Conservation (phyloP, 345 rosid species). For the Balakata baccata region DNA sequence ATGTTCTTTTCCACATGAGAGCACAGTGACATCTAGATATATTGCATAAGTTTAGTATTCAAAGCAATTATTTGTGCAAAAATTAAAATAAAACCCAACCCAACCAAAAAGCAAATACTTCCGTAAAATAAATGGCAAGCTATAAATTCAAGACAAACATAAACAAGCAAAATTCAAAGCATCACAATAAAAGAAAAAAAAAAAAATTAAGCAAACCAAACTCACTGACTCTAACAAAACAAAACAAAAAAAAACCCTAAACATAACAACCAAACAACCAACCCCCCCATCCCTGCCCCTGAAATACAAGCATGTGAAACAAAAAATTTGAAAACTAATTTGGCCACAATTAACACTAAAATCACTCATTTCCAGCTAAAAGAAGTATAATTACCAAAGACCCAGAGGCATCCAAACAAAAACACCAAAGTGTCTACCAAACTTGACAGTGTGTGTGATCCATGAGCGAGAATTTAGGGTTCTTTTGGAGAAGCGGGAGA, state of each 20-base stretch:
- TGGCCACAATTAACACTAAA: slow-evolving; percentile 8
- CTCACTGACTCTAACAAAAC: too few relatives aligned
- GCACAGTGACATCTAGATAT: neutral
- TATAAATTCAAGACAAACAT: slow-evolving; percentile 7
- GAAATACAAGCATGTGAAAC: neutral
- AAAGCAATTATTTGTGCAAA: neutral
- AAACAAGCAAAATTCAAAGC: neutral
- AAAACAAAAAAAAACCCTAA: slow-evolving; percentile 21
- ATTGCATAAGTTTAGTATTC: slow-evolving; percentile 18
- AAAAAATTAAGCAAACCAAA: slow-evolving; percentile 7
- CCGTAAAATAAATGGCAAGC: neutral
- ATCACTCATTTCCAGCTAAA: slow-evolving; percentile 25
- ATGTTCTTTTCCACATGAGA: neutral
- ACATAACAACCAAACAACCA: slow-evolving; percentile 4
- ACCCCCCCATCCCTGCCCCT: neutral
- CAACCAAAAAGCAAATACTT: neutral
- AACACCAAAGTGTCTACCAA: slow-evolving; percentile 17
- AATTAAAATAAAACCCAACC: neutral
- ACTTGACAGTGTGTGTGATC: slow-evolving; percentile 32
- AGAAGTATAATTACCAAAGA: slow-evolving; percentile 21
- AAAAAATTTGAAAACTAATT: slow-evolving; percentile 13
- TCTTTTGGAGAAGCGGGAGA: slow-evolving; percentile 17
- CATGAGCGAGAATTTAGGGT: slow-evolving; percentile 39
- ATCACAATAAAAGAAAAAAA: neutral
- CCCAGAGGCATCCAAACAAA: slow-evolving; percentile 17